Evolutionary conservation across 192 early-diverging fungal genomes (phyloP).

Genomic region (Mortierella hygrophila): DNA sequence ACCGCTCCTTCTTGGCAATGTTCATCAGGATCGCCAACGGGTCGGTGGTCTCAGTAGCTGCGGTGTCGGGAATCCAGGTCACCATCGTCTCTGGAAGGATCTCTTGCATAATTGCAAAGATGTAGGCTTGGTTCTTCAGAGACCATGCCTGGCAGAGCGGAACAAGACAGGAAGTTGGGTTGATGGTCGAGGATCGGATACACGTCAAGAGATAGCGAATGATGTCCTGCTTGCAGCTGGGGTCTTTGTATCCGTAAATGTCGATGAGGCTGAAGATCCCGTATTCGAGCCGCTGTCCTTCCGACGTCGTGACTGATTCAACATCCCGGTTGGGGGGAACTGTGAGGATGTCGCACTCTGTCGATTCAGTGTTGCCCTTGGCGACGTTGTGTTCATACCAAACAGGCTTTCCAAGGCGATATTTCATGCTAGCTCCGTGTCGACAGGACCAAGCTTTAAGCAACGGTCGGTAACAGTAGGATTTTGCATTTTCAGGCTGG

Average conservation of each 20-base stretch:
- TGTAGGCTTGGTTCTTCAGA: neutral
- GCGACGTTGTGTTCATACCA: neutral
- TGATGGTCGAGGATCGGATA: neutral
- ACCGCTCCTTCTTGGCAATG: neutral
- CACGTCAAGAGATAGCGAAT: neutral
- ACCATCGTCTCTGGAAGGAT: neutral
- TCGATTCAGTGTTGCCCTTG: neutral
- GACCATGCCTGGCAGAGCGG: neutral
- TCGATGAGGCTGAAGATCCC: neutral
- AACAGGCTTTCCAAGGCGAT: neutral
- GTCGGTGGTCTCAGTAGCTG: neutral
- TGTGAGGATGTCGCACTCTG: neutral
- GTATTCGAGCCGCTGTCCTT: neutral
- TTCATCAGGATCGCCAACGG: conserved; percentile 10
- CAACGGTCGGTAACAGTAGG: neutral
- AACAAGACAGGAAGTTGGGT: neutral
- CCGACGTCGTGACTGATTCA: neutral
- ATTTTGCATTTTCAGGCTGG: neutral
- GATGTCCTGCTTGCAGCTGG: neutral
- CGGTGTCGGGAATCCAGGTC: conserved; percentile 29
- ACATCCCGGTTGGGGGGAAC: neutral
- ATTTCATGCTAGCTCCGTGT: neutral
- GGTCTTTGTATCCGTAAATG: neutral
- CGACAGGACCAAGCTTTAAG: neutral
- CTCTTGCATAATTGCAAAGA: neutral